Percentiles rank a stretch among this genome's conserved stretches.
phyloP scores from a whole-genome alignment of 768 basidiomycete species.

The Roridomyces roridus region DNA sequence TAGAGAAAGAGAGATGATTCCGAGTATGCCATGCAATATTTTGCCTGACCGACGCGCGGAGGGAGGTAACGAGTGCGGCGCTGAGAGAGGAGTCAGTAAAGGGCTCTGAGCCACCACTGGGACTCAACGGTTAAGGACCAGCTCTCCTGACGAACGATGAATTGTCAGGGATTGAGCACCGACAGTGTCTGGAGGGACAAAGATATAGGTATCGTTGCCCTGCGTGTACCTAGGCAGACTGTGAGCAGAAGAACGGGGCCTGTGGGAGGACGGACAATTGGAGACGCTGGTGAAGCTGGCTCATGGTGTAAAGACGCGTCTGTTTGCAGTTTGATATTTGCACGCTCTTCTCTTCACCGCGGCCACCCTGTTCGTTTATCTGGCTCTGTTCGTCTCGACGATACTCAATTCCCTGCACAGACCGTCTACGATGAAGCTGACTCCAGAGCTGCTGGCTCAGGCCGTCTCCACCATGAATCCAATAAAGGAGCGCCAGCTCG shows the following conservation, averaged over 20 bases:
- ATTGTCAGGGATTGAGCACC: conserved; percentile 74
- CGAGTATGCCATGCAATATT: conserved; percentile 77
- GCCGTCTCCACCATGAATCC: conserved; percentile 81
- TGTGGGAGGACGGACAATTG: conserved; percentile 64
- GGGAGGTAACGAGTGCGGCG: conserved; percentile 46
- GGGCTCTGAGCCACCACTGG: conserved; percentile 7
- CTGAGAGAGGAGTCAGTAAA: neutral
- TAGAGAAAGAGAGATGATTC: conserved; percentile 76
- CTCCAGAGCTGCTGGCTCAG: conserved; percentile 90
- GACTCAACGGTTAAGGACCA: conserved; percentile 70
- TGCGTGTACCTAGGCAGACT: conserved; percentile 62
- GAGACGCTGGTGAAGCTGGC: conserved; percentile 72
- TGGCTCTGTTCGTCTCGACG: no score
- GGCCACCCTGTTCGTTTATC: no score
- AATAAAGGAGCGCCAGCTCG: conserved; percentile 88
- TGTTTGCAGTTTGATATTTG: conserved; percentile 10
- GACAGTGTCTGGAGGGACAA: conserved; percentile 66
- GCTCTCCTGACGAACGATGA: conserved; percentile 76
- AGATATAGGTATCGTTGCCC: conserved; percentile 77
- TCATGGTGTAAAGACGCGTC: conserved; percentile 55
- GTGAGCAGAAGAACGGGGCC: conserved; percentile 19
- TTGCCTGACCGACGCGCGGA: conserved; percentile 66
- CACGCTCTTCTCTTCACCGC: conserved; percentile 26
- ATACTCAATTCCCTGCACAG: no score
- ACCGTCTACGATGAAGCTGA: conserved; percentile 86